Evolutionary conservation across 2,329 filamentous ascomycete species (phyloP), one percentile per base, ranked within the genome.

Genomic region (Metarhizium anisopliae): DNA sequence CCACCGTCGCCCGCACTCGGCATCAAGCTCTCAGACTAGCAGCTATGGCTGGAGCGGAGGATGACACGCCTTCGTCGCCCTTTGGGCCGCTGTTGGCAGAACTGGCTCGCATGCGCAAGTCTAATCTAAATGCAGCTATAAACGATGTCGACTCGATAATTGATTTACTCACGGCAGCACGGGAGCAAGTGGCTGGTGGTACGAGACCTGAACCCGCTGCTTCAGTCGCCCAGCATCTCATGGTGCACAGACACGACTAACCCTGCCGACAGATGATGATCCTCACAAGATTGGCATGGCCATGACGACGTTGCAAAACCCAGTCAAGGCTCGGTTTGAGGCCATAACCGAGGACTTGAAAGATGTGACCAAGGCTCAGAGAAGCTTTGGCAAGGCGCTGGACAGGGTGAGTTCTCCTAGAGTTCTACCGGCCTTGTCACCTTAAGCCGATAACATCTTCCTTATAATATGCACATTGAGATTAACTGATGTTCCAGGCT

Each of bases 131-230:
- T 4, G 82, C 86, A 55, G 86, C 85, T 43, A 84, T 95, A 56
- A 75, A 83, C 38, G 86, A 95, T 78, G 87, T 95, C 18, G 90
- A 97, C 68, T 81, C 83, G 58, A 87, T 92, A 43, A 90, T 99
- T 62, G 82, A 90, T 59, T 72, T 89, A 56, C 82, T 99, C 32
- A 81, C 83, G 60, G 78, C 79, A 51, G 89, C 92, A 43, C 81
- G 90, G 55, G 84, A 90, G 59, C 78, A 83, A 61, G 86, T 96
- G 58, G 85, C 85, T 60, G 74, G 79, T 63, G 85, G 90, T 90
- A 71, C 58, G 74, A 43, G 11, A 50, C 51, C 20, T 13, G 11
- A 42, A 30, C 47, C 50, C 36, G 25, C 20, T 10, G 14, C 18
- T 45, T 55, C 47, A 32, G 43, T 40, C 36, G 40, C 35, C 52